Conservation (phyloP, 148 eudicot species). For the Amaranthus cruentus region DNA sequence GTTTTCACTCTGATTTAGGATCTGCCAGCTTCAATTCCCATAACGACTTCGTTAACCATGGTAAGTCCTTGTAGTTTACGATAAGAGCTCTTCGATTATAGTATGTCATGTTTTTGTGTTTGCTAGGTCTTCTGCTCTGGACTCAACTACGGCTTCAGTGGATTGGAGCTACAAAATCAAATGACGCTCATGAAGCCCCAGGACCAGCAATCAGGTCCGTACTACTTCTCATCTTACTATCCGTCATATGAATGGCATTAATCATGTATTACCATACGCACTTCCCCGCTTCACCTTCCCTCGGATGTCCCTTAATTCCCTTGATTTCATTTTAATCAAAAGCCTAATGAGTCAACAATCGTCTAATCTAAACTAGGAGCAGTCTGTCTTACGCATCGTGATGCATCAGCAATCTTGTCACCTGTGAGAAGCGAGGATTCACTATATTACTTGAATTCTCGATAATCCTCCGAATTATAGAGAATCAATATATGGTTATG, state of each 20-base stretch:
- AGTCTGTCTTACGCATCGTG: neutral
- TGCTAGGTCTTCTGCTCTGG: constrained; percentile 64
- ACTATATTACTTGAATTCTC: neutral
- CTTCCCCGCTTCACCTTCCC: neutral
- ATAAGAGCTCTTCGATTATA: neutral
- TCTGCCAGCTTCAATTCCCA: constrained; percentile 31
- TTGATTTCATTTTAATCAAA: neutral
- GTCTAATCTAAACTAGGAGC: neutral
- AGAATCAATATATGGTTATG: no score
- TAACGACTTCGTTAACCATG: constrained; percentile 67
- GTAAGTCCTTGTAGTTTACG: constrained; percentile 31
- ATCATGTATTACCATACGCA: neutral
- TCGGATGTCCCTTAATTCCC: neutral
- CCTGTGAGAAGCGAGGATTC: neutral
- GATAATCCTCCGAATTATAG: no score
- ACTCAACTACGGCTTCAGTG: constrained; percentile 69
- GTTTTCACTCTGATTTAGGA: constrained; percentile 37
- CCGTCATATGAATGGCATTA: neutral
- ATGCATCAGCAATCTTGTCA: neutral
- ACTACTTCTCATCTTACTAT: neutral
- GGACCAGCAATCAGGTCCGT: constrained; percentile 55
- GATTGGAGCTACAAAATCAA: constrained; percentile 43
- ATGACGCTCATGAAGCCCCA: constrained; percentile 23
- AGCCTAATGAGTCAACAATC: neutral
- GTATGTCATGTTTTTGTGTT: neutral